These are phyloP conservation scores for Gelatoporia subvermispora DNA, from an alignment of 768 basidiomycete genomes.

Conservation along the genomic window DNA sequence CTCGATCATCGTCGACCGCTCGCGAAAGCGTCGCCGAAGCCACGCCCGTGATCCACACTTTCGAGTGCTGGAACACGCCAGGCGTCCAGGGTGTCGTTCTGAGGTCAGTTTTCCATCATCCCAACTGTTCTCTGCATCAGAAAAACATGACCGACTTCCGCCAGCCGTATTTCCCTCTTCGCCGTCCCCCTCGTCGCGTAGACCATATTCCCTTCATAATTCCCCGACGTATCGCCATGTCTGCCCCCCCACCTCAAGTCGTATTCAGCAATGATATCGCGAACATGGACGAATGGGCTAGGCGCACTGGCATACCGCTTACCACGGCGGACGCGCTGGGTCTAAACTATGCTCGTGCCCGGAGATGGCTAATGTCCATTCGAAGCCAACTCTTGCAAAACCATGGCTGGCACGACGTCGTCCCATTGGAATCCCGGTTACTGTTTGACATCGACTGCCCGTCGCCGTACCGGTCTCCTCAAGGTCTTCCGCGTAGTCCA, in stretches of 20 bases:
- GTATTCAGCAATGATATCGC: slow-evolving; percentile 76
- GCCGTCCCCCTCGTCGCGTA: slow-evolving; percentile 9
- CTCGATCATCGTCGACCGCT: neutral
- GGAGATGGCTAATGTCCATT: slow-evolving; percentile 67
- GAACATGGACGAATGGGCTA: slow-evolving; percentile 82
- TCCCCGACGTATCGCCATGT: slow-evolving; percentile 19
- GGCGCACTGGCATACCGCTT: slow-evolving; percentile 72
- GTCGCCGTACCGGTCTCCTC: slow-evolving; percentile 72
- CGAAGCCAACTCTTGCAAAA: slow-evolving; percentile 60
- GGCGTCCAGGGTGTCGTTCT: slow-evolving; percentile 14
- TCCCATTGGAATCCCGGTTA: slow-evolving; percentile 59
- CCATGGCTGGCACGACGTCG: slow-evolving; percentile 64
- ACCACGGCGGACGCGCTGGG: slow-evolving; percentile 81
- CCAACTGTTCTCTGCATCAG: neutral
- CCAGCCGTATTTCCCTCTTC: slow-evolving; percentile 7
- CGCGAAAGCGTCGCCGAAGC: slow-evolving; percentile 16
- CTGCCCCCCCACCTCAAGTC: slow-evolving; percentile 45
- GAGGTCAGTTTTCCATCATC: slow-evolving; percentile 10
- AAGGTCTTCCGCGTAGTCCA: slow-evolving; percentile 73
- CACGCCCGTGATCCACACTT: slow-evolving; percentile 20
- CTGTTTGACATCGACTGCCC: slow-evolving; percentile 76
- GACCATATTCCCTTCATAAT: neutral
- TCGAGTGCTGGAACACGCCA: slow-evolving; percentile 18
- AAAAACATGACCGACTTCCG: neutral
- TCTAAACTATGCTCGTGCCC: slow-evolving; percentile 74